Evolutionary conservation across 805 yeast genomes (phyloP), one percentile per base, ranked within the genome.

Genomic region (Saturnispora saitoi): DNA sequence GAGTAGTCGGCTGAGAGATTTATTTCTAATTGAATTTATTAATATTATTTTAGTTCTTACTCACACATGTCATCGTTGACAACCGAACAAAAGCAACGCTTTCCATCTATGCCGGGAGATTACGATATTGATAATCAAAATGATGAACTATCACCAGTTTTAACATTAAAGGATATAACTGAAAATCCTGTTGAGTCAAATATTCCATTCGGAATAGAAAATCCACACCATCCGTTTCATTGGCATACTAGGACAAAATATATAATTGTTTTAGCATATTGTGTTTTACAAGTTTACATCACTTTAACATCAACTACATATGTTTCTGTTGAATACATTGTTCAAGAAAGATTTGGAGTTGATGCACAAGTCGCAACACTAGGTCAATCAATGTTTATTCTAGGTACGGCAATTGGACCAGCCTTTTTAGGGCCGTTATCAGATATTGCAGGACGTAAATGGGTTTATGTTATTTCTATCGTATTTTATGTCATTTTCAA

Each of bases 391-490:
- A 54, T 65, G 58, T 65, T 65, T 51, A 63, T 65, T 49, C 43
- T 65, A 40, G 69, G 69, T 51, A 64, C 67, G 17, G 68, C 68
- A 9, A 50, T 65, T 43, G 69, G 69, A 15, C 68, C 68, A 17
- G 66, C 66, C 26, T 62, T 65, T 47, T 47, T 64, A 12, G 69
- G 69, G 49, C 69, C 69, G 20, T 53, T 65, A 26, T 64, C 69
- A 3, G 69, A 65, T 56, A 58, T 64, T 39, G 65, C 62, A 31
- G 69, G 69, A 41, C 56, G 69, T 54, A 65, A 65, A 54, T 64
- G 68, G 68, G 64, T 65, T 39, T 65, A 65, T 38, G 68, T 64
- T 28, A 51, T 54, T 26, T 63, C 68, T 17, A 57, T 54, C 36
- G 15, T 63, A 29, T 56, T 64, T 30, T 65, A 57, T 45, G 48